Percentiles rank a stretch among this genome's conserved stretches.
Conservation (phyloP, 2,329 filamentous ascomycete genomes). For the Talaromyces islandicus region DNA sequence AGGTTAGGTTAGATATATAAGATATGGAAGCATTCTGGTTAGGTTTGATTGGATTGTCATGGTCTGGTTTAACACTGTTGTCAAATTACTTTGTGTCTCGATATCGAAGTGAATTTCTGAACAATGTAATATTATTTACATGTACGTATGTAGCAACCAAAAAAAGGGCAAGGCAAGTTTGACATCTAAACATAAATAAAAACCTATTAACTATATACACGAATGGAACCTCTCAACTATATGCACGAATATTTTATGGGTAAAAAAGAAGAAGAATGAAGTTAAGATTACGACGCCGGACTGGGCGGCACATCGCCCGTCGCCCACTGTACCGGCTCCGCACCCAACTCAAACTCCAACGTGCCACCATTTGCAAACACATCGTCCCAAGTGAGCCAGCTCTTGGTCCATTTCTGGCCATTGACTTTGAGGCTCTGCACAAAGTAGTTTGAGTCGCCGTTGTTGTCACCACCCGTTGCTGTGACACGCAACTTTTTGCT, state of each 20-base stretch:
- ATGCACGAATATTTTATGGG: no score
- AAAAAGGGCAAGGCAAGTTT: background rate
- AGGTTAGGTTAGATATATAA: no score
- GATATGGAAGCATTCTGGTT: background rate
- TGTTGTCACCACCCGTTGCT: conserved; percentile 53
- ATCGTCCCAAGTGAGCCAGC: conserved; percentile 57
- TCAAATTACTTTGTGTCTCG: background rate
- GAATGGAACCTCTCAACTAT: no score
- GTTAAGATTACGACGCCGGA: conserved; percentile 15
- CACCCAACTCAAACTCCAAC: conserved; percentile 55
- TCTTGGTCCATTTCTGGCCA: conserved; percentile 52
- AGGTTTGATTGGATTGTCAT: background rate
- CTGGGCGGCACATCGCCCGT: conserved; percentile 54
- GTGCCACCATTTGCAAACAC: conserved; percentile 60
- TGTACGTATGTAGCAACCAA: no score
- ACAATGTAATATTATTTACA: background rate
- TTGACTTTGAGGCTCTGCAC: conserved; percentile 60
- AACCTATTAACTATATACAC: background rate
- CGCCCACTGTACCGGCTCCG: conserved; percentile 57
- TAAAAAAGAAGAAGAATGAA: background rate
- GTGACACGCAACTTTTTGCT: conserved; percentile 53
- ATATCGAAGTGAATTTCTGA: background rate
- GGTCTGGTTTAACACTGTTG: background rate
- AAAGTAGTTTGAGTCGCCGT: conserved; percentile 49
- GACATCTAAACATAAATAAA: background rate